phyloP scores from a whole-genome alignment of 2,329 filamentous ascomycete species.

The Xylariaceae sp. region DNA sequence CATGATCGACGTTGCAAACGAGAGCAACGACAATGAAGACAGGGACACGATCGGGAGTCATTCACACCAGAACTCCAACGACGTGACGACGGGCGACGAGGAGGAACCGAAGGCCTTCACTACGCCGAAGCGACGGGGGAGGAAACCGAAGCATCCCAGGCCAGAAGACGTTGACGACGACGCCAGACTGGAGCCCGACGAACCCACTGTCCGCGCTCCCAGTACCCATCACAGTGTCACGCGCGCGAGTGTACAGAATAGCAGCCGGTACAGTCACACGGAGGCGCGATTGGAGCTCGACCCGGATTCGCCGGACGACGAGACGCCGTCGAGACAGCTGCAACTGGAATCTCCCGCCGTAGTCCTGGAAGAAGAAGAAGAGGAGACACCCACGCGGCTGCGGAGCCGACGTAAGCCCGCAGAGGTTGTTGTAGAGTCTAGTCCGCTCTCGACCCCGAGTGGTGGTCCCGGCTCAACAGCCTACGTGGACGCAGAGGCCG shows the following conservation, averaged over 20 bases:
- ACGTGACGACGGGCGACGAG: conserved; percentile 17
- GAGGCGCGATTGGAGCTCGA: conserved; percentile 26
- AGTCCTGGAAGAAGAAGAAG: too few relatives aligned
- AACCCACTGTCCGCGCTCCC: neutral
- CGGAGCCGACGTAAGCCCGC: conserved; percentile 17
- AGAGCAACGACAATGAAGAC: too few relatives aligned
- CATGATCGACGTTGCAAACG: neutral
- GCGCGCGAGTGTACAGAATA: conserved; percentile 11
- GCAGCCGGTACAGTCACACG: conserved; percentile 23
- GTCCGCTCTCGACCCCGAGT: conserved; percentile 26
- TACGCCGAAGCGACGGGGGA: conserved; percentile 24
- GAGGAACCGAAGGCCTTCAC: conserved; percentile 9
- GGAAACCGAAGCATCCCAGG: conserved; percentile 22
- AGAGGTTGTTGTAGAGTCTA: conserved; percentile 20
- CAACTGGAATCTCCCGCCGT: too few relatives aligned
- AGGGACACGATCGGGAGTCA: conserved; percentile 4
- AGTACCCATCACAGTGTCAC: conserved; percentile 11
- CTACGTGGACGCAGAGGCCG: conserved; percentile 8
- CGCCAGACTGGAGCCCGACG: too few relatives aligned
- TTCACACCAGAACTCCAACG: conserved; percentile 15
- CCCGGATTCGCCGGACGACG: conserved; percentile 17
- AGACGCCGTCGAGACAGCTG: conserved; percentile 7
- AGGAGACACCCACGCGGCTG: conserved; percentile 12
- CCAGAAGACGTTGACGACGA: neutral
- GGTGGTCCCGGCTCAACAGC: conserved; percentile 18